Base-by-base conservation (phyloP, 192 early-diverging fungal genomes). In the Coemansia sp. region DNA sequence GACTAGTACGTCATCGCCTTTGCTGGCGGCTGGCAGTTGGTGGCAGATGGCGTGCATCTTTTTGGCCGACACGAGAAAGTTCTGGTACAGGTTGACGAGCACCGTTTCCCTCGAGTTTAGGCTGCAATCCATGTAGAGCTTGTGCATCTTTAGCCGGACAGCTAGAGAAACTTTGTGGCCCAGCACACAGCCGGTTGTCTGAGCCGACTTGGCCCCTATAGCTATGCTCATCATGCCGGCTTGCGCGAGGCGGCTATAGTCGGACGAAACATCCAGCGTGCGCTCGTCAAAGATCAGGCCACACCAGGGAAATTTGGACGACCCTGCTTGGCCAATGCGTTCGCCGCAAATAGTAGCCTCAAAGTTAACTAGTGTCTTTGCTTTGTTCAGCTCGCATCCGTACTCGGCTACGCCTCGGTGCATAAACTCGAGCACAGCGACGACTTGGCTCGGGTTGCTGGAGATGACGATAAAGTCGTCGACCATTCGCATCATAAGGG, bases 401-500 rank as follows among this genome's bases (percentile, higher is more conserved):
- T 92, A 93, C 18, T 85, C 80, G 5, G 88, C 76, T 57, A 88
- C 69, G 16, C 84, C 92, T 58, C 72, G 24, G 23, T 84, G 43
- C 86, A 95, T 87, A 8, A 65, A 59, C 24, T 82, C 66, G 51
- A 90, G 60, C 73, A 94, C 90, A 6, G 64, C 38, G 2, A 36
- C 58, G 0, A 88, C 89, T 38, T 85, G 82, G 0, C 72, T 67
- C 36, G 62, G 66, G 35, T 69, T 56, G n/a, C 80, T 75, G 8
- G 91, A 90, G 9, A 97, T 73, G 46, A 89, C 85, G 26, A 97
- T 69, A 81, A 95, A 94, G 60, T 96, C 94, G 67, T 96, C 94
- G 2, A 93, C 87, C 26, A 89, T 83, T 5, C 93, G 86, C 67
- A 96, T 62, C 16, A 96, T 48, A 1, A 91, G 77, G 77, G 89